Base-by-base conservation (phyloP, 805 yeast genomes). In the Nakazawaea peltata region DNA sequence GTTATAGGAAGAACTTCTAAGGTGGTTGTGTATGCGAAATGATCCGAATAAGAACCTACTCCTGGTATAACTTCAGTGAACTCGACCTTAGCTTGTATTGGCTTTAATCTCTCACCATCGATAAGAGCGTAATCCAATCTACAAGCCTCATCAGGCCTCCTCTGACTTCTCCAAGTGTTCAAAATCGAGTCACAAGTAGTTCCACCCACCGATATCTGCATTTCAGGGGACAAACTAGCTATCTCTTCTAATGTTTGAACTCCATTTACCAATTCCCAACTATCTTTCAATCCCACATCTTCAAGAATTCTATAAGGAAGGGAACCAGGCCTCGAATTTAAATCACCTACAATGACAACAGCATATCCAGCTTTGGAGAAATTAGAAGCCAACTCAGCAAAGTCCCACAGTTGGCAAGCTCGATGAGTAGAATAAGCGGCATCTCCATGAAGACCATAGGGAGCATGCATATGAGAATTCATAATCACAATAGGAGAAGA, bases 391-490 rank as follows among this genome's bases (percentile, higher is more conserved):
- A 87, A 41, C 34, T 74, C 71, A 23, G 92, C 70, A 53, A 92
- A 73, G 53, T 88, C 96, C 97, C 97, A 92, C 1, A 97, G 97
- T 57, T 92, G 98, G 39, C 92, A 74, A 0, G 96, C 78, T 32
- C 98, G 65, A 51, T 92, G 97, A 46, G 95, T 83, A 3, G 77
- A 65, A 51, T 92, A 92, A 2, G 88, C 81, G 2, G 94, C 94
- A 55, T 87, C 95, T 2, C 97, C 97, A 0, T 63, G 57, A 13
- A 59, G 49, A 1, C 92, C 69, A 51, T 92, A 92, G 0, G 98
- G 98, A 1, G 98, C 98, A 56, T 92, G 98, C 92, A 92, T 81
- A 54, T 92, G 98, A 13, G 95, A 79, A 51, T 88, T 90, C 50
- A 92, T 60, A 4, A 92, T 58, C 2, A 94, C 97, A 27, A 92